These are phyloP conservation scores for Boletus edulis DNA, from an alignment of 768 basidiomycete species.

Conservation along the genomic window DNA sequence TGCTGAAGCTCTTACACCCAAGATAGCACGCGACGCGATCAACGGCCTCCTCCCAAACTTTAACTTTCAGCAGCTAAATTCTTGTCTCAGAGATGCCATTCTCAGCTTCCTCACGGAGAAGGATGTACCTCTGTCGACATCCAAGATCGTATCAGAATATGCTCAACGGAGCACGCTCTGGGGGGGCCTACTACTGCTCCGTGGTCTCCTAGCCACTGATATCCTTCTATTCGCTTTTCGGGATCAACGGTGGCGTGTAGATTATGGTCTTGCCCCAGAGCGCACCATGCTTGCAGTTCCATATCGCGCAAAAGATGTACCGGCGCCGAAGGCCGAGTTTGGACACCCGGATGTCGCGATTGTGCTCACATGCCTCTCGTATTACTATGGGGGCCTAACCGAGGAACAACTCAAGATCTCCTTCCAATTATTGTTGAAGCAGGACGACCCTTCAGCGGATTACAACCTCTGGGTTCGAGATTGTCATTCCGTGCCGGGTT, in stretches of 20 bases:
- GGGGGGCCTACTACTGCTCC: constrained; percentile 40
- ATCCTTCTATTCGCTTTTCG: constrained; percentile 39
- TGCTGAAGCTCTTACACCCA: not conserved
- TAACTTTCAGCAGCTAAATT: constrained; percentile 5
- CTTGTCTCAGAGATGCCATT: not conserved
- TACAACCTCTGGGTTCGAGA: constrained; percentile 41
- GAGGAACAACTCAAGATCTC: constrained; percentile 35
- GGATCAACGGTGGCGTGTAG: constrained; percentile 47
- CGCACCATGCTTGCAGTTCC: constrained; percentile 51
- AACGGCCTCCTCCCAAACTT: constrained; percentile 8
- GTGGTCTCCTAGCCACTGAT: constrained; percentile 43
- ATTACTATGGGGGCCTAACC: constrained; percentile 48
- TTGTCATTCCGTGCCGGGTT: constrained; percentile 24
- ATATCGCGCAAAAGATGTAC: constrained; percentile 51
- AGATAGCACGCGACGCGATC: constrained; percentile 2
- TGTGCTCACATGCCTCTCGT: not conserved
- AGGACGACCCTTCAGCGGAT: constrained; percentile 40
- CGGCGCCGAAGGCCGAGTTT: constrained; percentile 45
- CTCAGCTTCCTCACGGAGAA: not conserved
- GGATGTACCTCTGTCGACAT: not conserved
- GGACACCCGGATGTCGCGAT: constrained; percentile 51
- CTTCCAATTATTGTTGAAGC: constrained; percentile 39
- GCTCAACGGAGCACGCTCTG: constrained; percentile 25
- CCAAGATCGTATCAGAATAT: constrained; percentile 1
- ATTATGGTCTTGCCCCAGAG: constrained; percentile 44